A percentile compares a stretch with the other conserved stretches of the same genome.
These are phyloP conservation scores for Saccharomycopsis fodiens DNA, from an alignment of 805 yeast species.

Conservation along the genomic window DNA sequence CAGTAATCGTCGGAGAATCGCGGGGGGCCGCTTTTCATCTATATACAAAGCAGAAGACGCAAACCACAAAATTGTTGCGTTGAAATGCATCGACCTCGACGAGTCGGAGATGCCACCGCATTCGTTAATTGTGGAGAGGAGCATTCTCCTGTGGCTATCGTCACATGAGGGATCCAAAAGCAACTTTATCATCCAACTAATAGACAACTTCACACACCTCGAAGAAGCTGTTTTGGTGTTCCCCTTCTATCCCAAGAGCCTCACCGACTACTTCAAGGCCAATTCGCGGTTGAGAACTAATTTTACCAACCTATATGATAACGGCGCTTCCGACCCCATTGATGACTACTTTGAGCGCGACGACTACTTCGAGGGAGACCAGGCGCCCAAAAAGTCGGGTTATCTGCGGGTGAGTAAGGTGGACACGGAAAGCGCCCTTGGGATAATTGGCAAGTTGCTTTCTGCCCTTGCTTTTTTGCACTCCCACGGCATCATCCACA, in stretches of 20 bases:
- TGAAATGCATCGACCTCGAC: slow-evolving; percentile 39
- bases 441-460: slow-evolving; percentile 30
- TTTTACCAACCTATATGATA: slow-evolving; percentile 18
- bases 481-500: slow-evolving; percentile 55
- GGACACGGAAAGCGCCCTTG: slow-evolving; percentile 15
- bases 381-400: slow-evolving; percentile 4
- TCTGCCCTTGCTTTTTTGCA: slow-evolving; percentile 50
- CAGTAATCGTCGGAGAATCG: slow-evolving; percentile 25
- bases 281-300: slow-evolving; percentile 26
- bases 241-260: slow-evolving; percentile 30
- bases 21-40: slow-evolving; percentile 36
- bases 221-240: slow-evolving; percentile 33
- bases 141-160: slow-evolving; percentile 26
- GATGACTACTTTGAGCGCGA: slow-evolving; percentile 19
- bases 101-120: slow-evolving; percentile 42
- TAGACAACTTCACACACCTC: slow-evolving; percentile 20
- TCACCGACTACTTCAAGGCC: slow-evolving; percentile 28
- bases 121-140: slow-evolving; percentile 34
- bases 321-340: slow-evolving; percentile 11
- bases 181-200: slow-evolving; percentile 3
- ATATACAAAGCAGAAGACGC: slow-evolving; percentile 26
- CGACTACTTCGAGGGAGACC: slow-evolving; percentile 2
- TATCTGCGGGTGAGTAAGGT: slow-evolving; percentile 13
- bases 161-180: neutral
- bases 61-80: slow-evolving; percentile 26